Base-by-base conservation (phyloP, 2,329 filamentous ascomycete species). In the Neobulgaria alba region DNA sequence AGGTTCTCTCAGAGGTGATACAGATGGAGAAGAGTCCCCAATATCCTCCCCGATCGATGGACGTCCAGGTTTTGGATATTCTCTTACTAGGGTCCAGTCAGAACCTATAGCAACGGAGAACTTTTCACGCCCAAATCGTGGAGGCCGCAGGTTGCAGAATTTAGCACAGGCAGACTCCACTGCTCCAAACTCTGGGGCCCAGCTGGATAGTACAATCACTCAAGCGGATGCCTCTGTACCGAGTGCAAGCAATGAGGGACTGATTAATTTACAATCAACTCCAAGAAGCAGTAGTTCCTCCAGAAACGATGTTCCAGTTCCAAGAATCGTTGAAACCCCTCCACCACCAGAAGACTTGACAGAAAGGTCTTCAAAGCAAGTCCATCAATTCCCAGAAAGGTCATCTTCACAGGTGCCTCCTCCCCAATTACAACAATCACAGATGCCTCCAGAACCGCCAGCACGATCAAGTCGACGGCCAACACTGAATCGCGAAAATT, bases 281-380 rank as follows among this genome's bases (percentile, higher is more conserved):
- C 65, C 16, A 50, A 57, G 36, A 51, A 58, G 23, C 45, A 54
- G 33, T 50, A 50, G 48, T n/a, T 51, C 51, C 30, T 42, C 54
- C 10, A 45, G 57, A 32, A 55, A 46, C 33, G 53, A 57, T 30
- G 42, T 58, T 17, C 52, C 65, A 2, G 66, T 79, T 14, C 76
- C 77, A 12, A 68, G 76, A 33, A 78, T 82, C 30, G 65, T 81
- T 43, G 84, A 89, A 58, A 82, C 82, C 2, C 75, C 77, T 10
- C 65, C 74, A 2, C 41, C 61, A 10, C 44, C 48, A 19, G 55
- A 58, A 31, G 50, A 54, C 7, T 29, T n/a, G 15, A 46, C 52
- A 20, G 23, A 38, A 39, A 29, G 32, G 23, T 26, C 32, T 17
- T 17, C 38, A 10, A 48, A 44, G 30, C 48, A 54, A 16, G 10